Evolutionary conservation across 2,329 filamentous ascomycete species (phyloP).

Genomic region (Apiospora marii): DNA sequence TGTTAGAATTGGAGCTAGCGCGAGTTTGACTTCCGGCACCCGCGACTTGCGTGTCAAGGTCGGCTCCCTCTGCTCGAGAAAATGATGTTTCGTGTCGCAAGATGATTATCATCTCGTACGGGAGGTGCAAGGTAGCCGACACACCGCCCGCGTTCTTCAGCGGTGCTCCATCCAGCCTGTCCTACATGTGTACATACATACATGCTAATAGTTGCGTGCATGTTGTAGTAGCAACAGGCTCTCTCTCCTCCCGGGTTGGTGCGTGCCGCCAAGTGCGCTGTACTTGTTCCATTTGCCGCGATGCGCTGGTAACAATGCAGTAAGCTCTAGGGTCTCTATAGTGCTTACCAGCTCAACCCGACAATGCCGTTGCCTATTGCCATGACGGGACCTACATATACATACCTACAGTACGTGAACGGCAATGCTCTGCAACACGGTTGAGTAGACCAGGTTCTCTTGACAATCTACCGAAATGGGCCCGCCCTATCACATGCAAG

Average conservation of each 20-base stretch:
- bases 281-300: constrained; percentile 21
- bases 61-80: constrained; percentile 9
- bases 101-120: neutral
- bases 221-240: neutral
- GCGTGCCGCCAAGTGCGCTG: constrained; percentile 10
- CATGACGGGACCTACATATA: neutral
- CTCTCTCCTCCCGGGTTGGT: neutral
- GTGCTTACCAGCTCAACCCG: constrained; percentile 1
- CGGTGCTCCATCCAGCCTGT: neutral
- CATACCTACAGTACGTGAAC: neutral
- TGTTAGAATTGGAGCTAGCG: constrained; percentile 14
- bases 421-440: constrained; percentile 19
- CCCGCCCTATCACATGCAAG: constrained; percentile 13
- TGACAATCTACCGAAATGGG: constrained; percentile 15
- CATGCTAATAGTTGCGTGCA: neutral
- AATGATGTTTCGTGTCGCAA: constrained; percentile 17
- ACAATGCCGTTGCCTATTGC: constrained; percentile 6
- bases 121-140: neutral
- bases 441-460: neutral
- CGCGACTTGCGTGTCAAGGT: constrained; percentile 12
- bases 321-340: neutral
- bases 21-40: constrained; percentile 15
- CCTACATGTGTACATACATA: constrained; percentile 3
- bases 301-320: constrained; percentile 18
- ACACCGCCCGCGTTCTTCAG: constrained; percentile 13